These are phyloP conservation scores for Nicotiana tabacum DNA, from an alignment of 257 asterid species.

Conservation along the genomic window DNA sequence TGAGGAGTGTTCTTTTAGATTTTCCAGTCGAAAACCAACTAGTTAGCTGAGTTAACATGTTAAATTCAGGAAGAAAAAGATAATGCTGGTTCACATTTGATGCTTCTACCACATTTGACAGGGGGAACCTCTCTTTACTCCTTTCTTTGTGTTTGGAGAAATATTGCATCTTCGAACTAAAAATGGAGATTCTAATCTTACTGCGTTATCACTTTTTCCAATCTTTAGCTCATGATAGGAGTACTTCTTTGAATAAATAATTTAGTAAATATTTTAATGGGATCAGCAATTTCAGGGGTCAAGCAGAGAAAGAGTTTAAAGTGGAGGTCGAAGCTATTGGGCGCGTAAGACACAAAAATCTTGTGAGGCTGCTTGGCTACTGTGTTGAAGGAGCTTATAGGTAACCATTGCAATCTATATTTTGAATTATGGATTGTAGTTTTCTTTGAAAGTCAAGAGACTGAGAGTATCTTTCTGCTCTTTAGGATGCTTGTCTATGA, in stretches of 20 bases:
- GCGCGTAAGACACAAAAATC: constrained; percentile 95
- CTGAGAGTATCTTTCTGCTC: constrained; percentile 6
- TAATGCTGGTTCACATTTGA: not conserved
- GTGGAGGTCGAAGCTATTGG: constrained; percentile 94
- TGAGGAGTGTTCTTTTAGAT: not conserved
- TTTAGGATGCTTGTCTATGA: constrained; percentile 94
- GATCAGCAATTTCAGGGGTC: constrained; percentile 54
- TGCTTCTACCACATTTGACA: not conserved
- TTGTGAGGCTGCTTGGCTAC: constrained; percentile 83
- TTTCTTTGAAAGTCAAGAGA: constrained; percentile 2
- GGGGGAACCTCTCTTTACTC: not conserved
- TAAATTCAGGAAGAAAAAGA: not conserved
- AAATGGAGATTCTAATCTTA: not conserved
- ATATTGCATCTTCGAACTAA: not conserved
- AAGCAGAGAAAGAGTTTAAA: constrained; percentile 93
- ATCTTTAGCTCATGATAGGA: constrained; percentile 15
- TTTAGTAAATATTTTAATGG: not conserved
- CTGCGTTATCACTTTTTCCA: not conserved
- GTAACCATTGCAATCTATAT: constrained; percentile 27
- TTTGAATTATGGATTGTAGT: constrained; percentile 1
- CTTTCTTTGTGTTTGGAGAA: not conserved
- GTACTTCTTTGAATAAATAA: not conserved
- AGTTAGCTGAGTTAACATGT: not conserved
- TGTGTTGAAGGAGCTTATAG: constrained; percentile 98
- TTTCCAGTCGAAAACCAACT: not conserved